Percentiles rank a stretch among this genome's conserved stretches.
Evolutionary conservation across 2,329 filamentous ascomycete species (phyloP).

Genomic region (Cytospora mali): DNA sequence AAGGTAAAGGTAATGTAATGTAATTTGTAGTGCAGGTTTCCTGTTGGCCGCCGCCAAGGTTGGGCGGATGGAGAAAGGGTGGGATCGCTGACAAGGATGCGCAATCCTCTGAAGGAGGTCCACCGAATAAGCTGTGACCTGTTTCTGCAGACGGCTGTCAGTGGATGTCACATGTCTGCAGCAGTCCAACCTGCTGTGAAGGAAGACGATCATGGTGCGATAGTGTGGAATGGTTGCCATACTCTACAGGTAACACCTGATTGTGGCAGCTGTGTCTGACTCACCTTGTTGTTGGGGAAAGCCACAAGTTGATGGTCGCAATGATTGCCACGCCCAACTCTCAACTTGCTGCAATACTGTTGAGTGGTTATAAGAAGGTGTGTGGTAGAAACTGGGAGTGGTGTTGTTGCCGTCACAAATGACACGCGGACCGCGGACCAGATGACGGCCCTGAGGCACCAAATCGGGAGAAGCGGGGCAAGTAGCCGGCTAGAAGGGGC

Average conservation of each 20-base stretch:
- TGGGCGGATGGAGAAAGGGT: slow-evolving; percentile 17
- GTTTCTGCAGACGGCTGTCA: not conserved
- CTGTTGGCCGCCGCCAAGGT: slow-evolving; percentile 22
- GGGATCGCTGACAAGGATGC: slow-evolving; percentile 27
- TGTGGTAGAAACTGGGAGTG: not conserved
- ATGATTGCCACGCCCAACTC: not conserved
- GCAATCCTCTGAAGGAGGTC: slow-evolving; percentile 13
- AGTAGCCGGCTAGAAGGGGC: not conserved
- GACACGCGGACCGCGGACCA: not conserved
- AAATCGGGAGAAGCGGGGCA: slow-evolving; percentile 1
- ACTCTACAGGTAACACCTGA: not conserved
- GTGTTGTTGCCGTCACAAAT: slow-evolving; percentile 6
- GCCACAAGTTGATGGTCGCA: slow-evolving; percentile 1
- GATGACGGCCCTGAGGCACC: slow-evolving; percentile 1
- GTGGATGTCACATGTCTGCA: slow-evolving; percentile 2
- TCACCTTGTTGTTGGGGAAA: slow-evolving; percentile 7
- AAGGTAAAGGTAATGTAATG: not conserved
- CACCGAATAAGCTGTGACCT: slow-evolving; percentile 21
- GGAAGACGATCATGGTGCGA: not conserved
- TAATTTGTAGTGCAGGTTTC: slow-evolving; percentile 20
- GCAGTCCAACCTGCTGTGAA: slow-evolving; percentile 3
- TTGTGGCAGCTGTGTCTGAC: slow-evolving; percentile 14
- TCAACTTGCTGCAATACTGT: not conserved
- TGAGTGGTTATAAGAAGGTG: not conserved
- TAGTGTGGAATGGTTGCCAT: not conserved